Base-by-base conservation (phyloP, 805 yeast species). In the Jamesozyma hellenica region DNA sequence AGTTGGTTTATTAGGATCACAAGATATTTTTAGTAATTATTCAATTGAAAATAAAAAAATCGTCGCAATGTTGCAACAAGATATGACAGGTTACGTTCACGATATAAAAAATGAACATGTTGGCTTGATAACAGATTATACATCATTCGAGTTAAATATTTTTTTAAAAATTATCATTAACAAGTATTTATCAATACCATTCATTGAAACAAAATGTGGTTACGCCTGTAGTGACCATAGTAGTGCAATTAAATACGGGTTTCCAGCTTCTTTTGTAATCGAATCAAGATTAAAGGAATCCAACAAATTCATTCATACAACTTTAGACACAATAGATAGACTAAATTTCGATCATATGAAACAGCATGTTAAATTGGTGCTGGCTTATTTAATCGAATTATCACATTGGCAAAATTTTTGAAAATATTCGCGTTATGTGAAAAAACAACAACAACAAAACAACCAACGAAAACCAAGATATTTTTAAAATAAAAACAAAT, bases 151-250 rank as follows among this genome's bases (percentile, higher is more conserved):
- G 4, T 70, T 85, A 44, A 78, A 77, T 36, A 63, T 69, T 9
- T 85, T 79, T 53, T 58, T 85, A 42, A 76, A 82, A 61, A 47
- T 70, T 31, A 60, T 87, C 7, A 73, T 86, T 37, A 68, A 70
- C 17, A 56, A 65, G 9, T 86, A 86, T 61, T 71, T 86, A 49
- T 52, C 63, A 17, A 82, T 87, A 42, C 79, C 83, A 3, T 81
- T 74, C 53, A 74, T 70, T 29, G 92, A 82, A 51, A 81, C 94
- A 11, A 49, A 66, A 42, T 90, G 96, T 64, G 95, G 95, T 1
- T 86, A 87, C 53, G 92, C 94, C 0, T 88, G 97, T 61, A 81
- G 94, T 14, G 97, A 90, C 64, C 96, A 87, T 60, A 81, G 92
- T 4, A 77, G 94, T 35, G 95, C 95, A 1, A 60, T 77, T 38